Percentiles rank a stretch among this genome's conserved stretches.
Conservation (phyloP, 192 early-diverging fungal species). For the Gorgonomyces haynaldii region DNA sequence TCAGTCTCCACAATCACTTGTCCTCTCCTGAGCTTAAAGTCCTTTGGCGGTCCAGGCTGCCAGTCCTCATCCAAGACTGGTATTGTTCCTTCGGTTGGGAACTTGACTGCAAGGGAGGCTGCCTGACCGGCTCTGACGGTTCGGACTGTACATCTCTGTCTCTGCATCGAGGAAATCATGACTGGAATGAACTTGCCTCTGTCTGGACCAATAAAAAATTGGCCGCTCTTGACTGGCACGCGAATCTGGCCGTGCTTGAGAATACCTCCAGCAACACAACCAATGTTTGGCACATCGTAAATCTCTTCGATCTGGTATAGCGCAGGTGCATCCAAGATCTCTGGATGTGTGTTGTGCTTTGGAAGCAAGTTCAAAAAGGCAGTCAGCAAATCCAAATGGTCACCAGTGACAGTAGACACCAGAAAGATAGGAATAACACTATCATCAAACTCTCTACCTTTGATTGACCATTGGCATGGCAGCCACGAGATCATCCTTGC, state of each 20-base stretch:
- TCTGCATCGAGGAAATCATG: constrained; percentile 65
- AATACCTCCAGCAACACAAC: constrained; percentile 32
- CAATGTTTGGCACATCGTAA: constrained; percentile 52
- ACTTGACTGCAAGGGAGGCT: constrained; percentile 59
- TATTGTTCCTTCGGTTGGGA: constrained; percentile 8
- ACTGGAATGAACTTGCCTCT: constrained; percentile 56
- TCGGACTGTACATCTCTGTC: constrained; percentile 63
- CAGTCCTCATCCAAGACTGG: not conserved
- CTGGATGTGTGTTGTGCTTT: no score
- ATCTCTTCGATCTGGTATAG: constrained; percentile 73
- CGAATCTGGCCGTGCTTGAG: constrained; percentile 23
- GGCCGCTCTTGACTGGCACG: constrained; percentile 11
- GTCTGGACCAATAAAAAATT: constrained; percentile 54
- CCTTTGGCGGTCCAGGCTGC: not conserved
- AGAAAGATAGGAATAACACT: constrained; percentile 71
- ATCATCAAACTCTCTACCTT: not conserved
- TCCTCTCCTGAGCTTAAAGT: constrained; percentile 20
- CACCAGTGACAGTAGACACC: constrained; percentile 71
- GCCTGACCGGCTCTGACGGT: constrained; percentile 60
- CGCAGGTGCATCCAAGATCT: constrained; percentile 17
- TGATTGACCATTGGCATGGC: not conserved
- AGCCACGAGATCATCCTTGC: constrained; percentile 16
- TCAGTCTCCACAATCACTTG: constrained; percentile 10
- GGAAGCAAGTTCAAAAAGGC: constrained; percentile 61
- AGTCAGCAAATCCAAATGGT: constrained; percentile 52